These are phyloP conservation scores for Pyrenophora seminiperda DNA, from an alignment of 2,329 filamentous ascomycete species.

Conservation along the genomic window DNA sequence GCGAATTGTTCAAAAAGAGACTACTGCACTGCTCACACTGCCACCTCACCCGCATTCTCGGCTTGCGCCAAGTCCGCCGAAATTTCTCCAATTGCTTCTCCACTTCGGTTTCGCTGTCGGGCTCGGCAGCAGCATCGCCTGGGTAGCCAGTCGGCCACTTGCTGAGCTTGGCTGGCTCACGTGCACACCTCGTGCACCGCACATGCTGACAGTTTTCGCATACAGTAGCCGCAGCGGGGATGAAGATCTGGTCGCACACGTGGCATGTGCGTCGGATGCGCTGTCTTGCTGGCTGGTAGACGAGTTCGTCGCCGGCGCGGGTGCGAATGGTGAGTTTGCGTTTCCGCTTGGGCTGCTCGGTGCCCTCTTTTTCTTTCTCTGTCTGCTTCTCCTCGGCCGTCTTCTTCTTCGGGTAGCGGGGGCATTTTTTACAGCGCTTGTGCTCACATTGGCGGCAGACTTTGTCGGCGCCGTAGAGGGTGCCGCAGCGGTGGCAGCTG, in stretches of 20 bases:
- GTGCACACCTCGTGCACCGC: conserved; percentile 79
- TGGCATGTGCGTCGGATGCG: conserved; percentile 78
- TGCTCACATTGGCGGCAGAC: conserved; percentile 80
- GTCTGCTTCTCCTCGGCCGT: conserved; percentile 47
- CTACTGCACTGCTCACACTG: conserved; percentile 67
- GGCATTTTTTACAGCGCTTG: conserved; percentile 78
- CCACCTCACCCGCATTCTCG: conserved; percentile 53
- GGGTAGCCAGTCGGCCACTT: conserved; percentile 74
- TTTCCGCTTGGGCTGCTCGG: conserved; percentile 57
- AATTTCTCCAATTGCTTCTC: conserved; percentile 35
- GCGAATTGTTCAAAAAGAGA: conserved; percentile 61
- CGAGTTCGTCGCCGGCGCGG: conserved; percentile 69
- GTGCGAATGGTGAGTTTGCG: conserved; percentile 66
- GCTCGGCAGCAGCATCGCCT: conserved; percentile 60
- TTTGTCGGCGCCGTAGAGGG: conserved; percentile 73
- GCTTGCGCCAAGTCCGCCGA: conserved; percentile 51
- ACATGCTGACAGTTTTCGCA: conserved; percentile 73
- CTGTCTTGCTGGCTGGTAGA: conserved; percentile 73
- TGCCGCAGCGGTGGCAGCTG: conserved; percentile 80
- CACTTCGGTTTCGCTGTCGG: conserved; percentile 42
- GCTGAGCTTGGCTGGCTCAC: conserved; percentile 73
- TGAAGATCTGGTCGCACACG: conserved; percentile 69
- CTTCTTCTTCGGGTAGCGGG: conserved; percentile 72
- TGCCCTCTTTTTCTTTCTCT: conserved; percentile 26
- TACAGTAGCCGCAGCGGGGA: conserved; percentile 56